Conservation (phyloP, 495 filamentous ascomycete species). For the Penicillium tannophilum region DNA sequence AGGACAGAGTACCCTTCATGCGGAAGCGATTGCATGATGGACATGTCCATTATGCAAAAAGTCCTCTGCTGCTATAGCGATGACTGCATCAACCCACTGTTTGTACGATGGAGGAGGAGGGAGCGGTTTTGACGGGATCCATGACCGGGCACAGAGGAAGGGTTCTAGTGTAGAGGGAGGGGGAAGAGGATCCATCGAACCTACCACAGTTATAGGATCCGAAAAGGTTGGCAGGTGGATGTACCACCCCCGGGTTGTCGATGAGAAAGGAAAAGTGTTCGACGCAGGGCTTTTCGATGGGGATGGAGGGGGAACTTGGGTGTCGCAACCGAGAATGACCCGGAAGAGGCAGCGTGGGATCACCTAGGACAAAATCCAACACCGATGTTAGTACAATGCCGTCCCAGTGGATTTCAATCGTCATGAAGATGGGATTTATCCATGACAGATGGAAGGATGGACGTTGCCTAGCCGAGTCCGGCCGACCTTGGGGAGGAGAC, state of each 20-base stretch:
- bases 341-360: slow-evolving; percentile 34
- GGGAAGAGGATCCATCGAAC: slow-evolving; percentile 42
- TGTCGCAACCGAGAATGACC: slow-evolving; percentile 48
- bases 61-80: slow-evolving; percentile 40
- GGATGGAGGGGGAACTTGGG: slow-evolving; percentile 36
- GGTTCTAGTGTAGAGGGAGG: slow-evolving; percentile 28
- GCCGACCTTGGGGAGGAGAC: slow-evolving; percentile 34
- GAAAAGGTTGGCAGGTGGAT: slow-evolving; percentile 34
- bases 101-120: slow-evolving; percentile 29
- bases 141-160: slow-evolving; percentile 27
- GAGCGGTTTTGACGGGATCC: slow-evolving; percentile 29
- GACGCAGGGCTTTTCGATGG: slow-evolving; percentile 42
- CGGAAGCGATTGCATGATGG: slow-evolving; percentile 44
- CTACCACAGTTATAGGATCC: slow-evolving; percentile 43
- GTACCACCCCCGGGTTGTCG: slow-evolving; percentile 41
- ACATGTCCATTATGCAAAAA: slow-evolving; percentile 27
- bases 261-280: slow-evolving; percentile 27
- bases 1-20: slow-evolving; percentile 46
- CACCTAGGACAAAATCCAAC: slow-evolving; percentile 25
- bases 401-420: slow-evolving; percentile 18
- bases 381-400: slow-evolving; percentile 35
- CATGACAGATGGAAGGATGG: slow-evolving; percentile 28
- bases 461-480: slow-evolving; percentile 35
- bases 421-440: slow-evolving; percentile 20
- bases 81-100: slow-evolving; percentile 44